These are phyloP conservation scores for Phytophthora pini DNA, from an alignment of 352 stramenopile genomes.

Conservation along the genomic window DNA sequence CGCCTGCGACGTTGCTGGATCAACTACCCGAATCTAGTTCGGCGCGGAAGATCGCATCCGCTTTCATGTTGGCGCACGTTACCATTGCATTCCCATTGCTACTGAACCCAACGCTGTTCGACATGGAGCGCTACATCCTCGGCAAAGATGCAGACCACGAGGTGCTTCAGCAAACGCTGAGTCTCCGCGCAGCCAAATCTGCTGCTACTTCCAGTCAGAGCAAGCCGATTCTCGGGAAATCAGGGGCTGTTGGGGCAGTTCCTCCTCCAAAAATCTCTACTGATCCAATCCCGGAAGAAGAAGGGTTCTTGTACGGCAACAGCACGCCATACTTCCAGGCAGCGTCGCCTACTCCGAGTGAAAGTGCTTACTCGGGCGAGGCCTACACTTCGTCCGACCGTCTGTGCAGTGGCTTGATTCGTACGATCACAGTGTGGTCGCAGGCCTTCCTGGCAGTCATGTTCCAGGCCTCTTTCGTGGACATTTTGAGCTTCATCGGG, in stretches of 20 bases:
- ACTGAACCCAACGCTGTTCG: conserved; percentile 68
- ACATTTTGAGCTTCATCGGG: conserved; percentile 75
- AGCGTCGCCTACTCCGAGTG: conserved; percentile 36
- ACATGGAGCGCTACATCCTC: conserved; percentile 65
- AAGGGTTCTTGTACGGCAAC: conserved; percentile 57
- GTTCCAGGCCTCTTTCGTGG: conserved; percentile 73
- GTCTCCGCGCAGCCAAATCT: conserved; percentile 38
- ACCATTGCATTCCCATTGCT: conserved; percentile 69
- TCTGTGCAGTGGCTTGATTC: conserved; percentile 58
- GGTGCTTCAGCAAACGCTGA: conserved; percentile 57
- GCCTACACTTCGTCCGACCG: conserved; percentile 51
- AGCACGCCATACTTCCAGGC: conserved; percentile 48
- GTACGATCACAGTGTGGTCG: conserved; percentile 47
- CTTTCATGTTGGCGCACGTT: conserved; percentile 67
- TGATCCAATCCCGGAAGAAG: conserved; percentile 49
- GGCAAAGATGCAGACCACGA: conserved; percentile 68
- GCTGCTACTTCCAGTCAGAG: conserved; percentile 19
- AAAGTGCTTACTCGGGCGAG: conserved; percentile 10
- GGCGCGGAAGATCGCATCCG: conserved; percentile 43
- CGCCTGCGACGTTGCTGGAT: conserved; percentile 61
- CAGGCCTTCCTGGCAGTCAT: conserved; percentile 68
- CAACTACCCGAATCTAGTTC: conserved; percentile 46
- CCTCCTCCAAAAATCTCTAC: conserved; percentile 19
- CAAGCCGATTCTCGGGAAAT: conserved; percentile 49
- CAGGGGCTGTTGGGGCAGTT: conserved; percentile 7